phyloP scores from a whole-genome alignment of 305 asterid genomes.

The Fraxinus angustifolia region DNA sequence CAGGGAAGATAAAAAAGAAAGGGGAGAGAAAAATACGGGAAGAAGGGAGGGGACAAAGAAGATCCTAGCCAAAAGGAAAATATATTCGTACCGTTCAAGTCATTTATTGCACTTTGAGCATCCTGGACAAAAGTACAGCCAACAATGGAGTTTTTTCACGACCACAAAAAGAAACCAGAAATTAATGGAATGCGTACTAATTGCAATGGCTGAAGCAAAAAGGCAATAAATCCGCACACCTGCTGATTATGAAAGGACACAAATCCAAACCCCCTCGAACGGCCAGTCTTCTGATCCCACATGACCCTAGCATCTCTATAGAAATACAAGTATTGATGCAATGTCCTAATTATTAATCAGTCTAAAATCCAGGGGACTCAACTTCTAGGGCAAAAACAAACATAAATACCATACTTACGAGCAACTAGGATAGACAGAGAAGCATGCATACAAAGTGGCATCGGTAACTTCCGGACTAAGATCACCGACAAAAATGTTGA shows the following conservation, averaged over 20 bases:
- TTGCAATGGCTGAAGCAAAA: background rate
- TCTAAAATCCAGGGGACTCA: slow-evolving; percentile 5
- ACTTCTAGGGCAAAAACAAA: slow-evolving; percentile 2
- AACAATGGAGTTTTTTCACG: background rate
- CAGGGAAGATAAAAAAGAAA: background rate
- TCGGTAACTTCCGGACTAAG: slow-evolving; percentile 96
- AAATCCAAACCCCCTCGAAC: slow-evolving; percentile 95
- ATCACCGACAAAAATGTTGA: slow-evolving; percentile 83
- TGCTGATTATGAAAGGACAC: slow-evolving; percentile 85
- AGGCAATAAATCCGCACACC: slow-evolving; percentile 31
- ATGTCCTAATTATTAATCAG: background rate
- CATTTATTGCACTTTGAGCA: slow-evolving; percentile 84
- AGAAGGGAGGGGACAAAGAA: slow-evolving; percentile 3
- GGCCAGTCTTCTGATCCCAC: slow-evolving; percentile 97
- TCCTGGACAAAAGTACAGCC: slow-evolving; percentile 47
- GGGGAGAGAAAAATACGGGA: background rate
- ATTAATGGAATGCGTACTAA: background rate
- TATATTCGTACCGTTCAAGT: slow-evolving; percentile 56
- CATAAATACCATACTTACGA: slow-evolving; percentile 54
- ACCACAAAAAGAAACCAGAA: slow-evolving; percentile 2
- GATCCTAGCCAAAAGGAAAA: slow-evolving; percentile 8
- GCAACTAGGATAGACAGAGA: slow-evolving; percentile 67
- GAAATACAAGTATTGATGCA: background rate
- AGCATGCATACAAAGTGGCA: slow-evolving; percentile 76
- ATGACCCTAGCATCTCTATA: slow-evolving; percentile 88